Conservation (phyloP, 805 yeast species). For the Blastobotrys peoriensis region DNA sequence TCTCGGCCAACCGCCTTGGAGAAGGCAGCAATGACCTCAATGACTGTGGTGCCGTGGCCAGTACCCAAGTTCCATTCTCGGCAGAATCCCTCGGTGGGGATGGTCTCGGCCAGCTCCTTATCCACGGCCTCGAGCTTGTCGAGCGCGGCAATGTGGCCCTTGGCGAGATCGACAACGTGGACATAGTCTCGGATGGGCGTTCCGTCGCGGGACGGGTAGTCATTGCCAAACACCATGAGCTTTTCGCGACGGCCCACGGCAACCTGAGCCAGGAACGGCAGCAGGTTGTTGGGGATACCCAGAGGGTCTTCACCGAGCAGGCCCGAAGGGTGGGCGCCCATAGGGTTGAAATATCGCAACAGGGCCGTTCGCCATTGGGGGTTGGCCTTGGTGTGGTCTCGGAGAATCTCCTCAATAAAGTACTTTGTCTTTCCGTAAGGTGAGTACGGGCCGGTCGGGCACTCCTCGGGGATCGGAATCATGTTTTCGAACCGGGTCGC, state of each 20-base stretch:
- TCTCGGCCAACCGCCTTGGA: constrained; percentile 56
- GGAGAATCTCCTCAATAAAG: constrained; percentile 55
- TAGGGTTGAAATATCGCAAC: constrained; percentile 75
- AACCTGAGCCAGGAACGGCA: constrained; percentile 73
- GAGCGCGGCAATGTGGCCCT: constrained; percentile 70
- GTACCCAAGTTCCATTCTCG: constrained; percentile 83
- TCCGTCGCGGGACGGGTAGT: constrained; percentile 67
- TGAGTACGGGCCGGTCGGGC: constrained; percentile 68
- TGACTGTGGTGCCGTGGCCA: constrained; percentile 73
- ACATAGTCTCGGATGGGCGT: constrained; percentile 79
- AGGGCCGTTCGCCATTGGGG: constrained; percentile 43
- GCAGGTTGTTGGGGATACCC: constrained; percentile 69
- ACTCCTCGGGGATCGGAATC: constrained; percentile 74
- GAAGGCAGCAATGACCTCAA: constrained; percentile 63
- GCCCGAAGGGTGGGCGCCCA: constrained; percentile 83
- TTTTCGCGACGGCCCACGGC: constrained; percentile 66
- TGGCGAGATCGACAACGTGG: constrained; percentile 73
- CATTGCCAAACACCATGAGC: constrained; percentile 63
- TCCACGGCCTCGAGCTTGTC: constrained; percentile 39
- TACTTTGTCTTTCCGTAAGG: constrained; percentile 75
- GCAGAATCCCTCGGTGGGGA: constrained; percentile 40
- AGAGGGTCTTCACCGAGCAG: constrained; percentile 74
- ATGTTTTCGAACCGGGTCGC: constrained; percentile 64
- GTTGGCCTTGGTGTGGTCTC: constrained; percentile 44
- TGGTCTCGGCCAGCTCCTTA: constrained; percentile 16